Base-by-base conservation (phyloP, 768 basidiomycete species). In the Phanerodontia chrysosporium region DNA sequence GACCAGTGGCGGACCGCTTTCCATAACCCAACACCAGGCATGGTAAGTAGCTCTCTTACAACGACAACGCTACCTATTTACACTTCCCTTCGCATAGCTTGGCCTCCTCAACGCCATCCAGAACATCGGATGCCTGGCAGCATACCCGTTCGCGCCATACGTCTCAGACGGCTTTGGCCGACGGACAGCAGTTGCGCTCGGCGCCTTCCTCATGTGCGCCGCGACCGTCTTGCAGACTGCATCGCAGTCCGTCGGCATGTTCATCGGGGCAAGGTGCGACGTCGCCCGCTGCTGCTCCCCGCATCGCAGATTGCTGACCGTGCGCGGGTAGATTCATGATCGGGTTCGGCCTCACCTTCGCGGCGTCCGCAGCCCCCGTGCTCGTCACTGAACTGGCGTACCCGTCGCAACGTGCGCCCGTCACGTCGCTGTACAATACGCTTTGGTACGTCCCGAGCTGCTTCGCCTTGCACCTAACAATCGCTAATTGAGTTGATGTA, bases 321-420 rank as follows among this genome's bases (percentile, higher is more conserved):
- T 42, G 39, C n/a, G n/a, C 25, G 2, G 28, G 18, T 24, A 73
- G 73, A 57, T 74, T 75, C 62, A 58, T 73, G 62, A 72, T 79
- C 53, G 78, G 78, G 10, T 78, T 80, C 60, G 77, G 78, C 24
- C 70, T 75, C 44, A 70, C 73, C 4, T 76, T 80, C 59, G 74
- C 75, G 12, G 66, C 69, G 13, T 72, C 71, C 49, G 74, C 80
- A 32, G 78, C 82, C 3, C 81, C 81, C 6, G 66, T 82, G 24
- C 73, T 83, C 18, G 71, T 82, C 58, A 77, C 79, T 39, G 81
- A 84, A 70, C 65, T 83, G 21, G 75, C 80, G 1, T 80, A 80
- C 65, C 80, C 79, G 13, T 74, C 77, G 9, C 77, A 82, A 62
- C 78, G 80, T 42, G 77, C 70, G 13, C 73, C 72, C 2, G 58